A percentile compares a stretch with the other conserved stretches of the same genome.
Conservation (phyloP, 2,329 filamentous ascomycete genomes). For the Lachnellula subtilissima region DNA sequence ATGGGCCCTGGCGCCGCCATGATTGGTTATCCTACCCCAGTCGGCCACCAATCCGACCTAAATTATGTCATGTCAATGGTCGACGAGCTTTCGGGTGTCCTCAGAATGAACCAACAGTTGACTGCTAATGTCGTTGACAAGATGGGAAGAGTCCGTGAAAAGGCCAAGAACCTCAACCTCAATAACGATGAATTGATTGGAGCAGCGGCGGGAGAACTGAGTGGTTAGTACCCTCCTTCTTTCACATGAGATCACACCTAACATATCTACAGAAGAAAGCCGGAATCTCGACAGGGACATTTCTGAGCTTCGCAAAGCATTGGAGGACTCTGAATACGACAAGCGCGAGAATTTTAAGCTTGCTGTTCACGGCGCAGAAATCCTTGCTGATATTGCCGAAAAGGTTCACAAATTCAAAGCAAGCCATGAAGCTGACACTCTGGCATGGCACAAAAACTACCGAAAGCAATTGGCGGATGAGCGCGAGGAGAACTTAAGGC, state of each 20-base stretch:
- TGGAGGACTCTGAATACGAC: conserved; percentile 56
- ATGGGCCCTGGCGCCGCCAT: conserved; percentile 17
- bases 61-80: conserved; percentile 66
- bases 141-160: conserved; percentile 55
- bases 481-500: conserved; percentile 56
- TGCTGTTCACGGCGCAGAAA: conserved; percentile 50
- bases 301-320: conserved; percentile 55
- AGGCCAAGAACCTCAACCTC: conserved; percentile 47
- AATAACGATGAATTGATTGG: conserved; percentile 56
- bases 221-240: conserved; percentile 39
- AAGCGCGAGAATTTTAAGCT: conserved; percentile 57
- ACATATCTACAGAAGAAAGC: conserved; percentile 44
- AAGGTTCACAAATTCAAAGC: conserved; percentile 64
- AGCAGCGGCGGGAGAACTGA: conserved; percentile 51
- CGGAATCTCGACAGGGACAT: conserved; percentile 57
- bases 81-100: conserved; percentile 50
- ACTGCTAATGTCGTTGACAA: conserved; percentile 61
- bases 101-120: conserved; percentile 45
- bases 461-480: conserved; percentile 60
- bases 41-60: conserved; percentile 62
- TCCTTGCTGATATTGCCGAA: conserved; percentile 53
- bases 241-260: conserved; percentile 4
- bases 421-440: conserved; percentile 56
- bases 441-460: conserved; percentile 62
- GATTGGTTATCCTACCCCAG: conserved; percentile 49